phyloP scores from a whole-genome alignment of 805 yeast species.

The Candida ascalaphidarum region DNA sequence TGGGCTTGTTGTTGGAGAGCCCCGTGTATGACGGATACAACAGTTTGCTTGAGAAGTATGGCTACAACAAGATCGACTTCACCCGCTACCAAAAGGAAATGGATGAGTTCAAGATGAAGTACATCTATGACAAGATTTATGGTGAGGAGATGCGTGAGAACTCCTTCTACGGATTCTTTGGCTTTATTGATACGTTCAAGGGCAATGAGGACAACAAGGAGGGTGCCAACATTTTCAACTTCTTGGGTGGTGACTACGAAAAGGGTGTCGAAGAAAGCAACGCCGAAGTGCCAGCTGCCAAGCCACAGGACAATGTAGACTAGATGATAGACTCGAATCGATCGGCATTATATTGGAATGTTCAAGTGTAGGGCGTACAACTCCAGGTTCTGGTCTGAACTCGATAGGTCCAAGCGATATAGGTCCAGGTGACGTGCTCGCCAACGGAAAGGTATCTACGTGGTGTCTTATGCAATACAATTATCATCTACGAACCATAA shows the following conservation, averaged over 20 bases:
- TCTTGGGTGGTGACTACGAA: constrained; percentile 37
- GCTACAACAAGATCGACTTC: constrained; percentile 70
- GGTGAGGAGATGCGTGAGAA: constrained; percentile 84
- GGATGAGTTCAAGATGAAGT: constrained; percentile 79
- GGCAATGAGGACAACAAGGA: constrained; percentile 25
- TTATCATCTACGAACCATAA: no score
- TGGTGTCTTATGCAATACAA: no score
- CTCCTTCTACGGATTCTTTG: constrained; percentile 83
- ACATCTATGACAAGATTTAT: constrained; percentile 87
- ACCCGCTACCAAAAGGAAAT: constrained; percentile 57
- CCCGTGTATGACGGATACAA: constrained; percentile 90
- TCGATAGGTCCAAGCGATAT: no score
- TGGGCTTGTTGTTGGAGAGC: constrained; percentile 81
- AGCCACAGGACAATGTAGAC: constrained; percentile 3
- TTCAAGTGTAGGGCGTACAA: no score
- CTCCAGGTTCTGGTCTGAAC: no score
- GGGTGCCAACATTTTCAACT: constrained; percentile 50
- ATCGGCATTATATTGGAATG: no score
- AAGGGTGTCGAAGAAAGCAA: constrained; percentile 9
- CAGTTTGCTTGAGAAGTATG: constrained; percentile 58
- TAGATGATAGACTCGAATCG: background rate
- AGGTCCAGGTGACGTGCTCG: no score
- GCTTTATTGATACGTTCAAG: constrained; percentile 74
- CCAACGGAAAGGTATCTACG: no score
- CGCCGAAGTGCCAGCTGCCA: constrained; percentile 2